phyloP scores from a whole-genome alignment of 169 alveolate species.

The Prorocentrum cordatum region DNA sequence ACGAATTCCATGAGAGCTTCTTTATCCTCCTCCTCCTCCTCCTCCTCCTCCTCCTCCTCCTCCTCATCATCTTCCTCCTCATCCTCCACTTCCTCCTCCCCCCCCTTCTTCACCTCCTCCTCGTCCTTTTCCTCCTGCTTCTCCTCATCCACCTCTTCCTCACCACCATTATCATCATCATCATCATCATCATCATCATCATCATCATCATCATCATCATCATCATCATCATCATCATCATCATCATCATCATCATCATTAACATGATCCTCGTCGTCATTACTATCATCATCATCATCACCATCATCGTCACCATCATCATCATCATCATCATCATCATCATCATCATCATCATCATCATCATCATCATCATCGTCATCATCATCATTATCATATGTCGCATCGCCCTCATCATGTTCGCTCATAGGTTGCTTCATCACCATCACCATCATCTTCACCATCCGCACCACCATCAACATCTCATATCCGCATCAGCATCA shows the following conservation, averaged over 20 bases:
- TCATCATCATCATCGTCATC: neutral
- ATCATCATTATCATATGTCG: neutral
- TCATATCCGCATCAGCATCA: neutral
- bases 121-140: too few species aligned
- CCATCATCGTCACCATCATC: neutral
- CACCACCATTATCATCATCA: neutral
- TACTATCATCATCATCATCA: neutral
- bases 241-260: neutral
- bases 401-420: too few species aligned
- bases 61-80: too few species aligned
- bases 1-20: too few species aligned
- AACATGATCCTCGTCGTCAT: neutral
- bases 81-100: too few species aligned
- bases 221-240: neutral
- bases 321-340: neutral
- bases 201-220: neutral
- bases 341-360: neutral
- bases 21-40: too few species aligned
- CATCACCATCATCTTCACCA: neutral
- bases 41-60: too few species aligned
- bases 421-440: too few species aligned
- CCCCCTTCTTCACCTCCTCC: too few species aligned
- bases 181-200: neutral
- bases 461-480: neutral
- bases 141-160: too few species aligned